Conservation (phyloP, 2,329 filamentous ascomycete genomes). For the Teratosphaeria nubilosa region DNA sequence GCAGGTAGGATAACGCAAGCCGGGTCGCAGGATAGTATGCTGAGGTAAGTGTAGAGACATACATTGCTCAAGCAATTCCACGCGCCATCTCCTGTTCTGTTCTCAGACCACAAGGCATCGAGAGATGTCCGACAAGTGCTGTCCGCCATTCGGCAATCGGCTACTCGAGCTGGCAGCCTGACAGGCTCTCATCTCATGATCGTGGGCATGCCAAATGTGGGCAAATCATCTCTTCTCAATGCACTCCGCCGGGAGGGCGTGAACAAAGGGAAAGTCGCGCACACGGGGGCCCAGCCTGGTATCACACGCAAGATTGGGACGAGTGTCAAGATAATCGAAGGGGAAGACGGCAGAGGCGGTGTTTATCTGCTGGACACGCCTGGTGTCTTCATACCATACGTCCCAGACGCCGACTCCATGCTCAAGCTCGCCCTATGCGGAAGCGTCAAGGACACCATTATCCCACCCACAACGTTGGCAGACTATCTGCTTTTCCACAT, state of each 20-base stretch:
- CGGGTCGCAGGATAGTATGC: background rate
- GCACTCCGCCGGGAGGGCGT: slow-evolving; percentile 63
- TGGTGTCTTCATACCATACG: slow-evolving; percentile 89
- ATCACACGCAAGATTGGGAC: slow-evolving; percentile 77
- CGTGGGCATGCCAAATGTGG: slow-evolving; percentile 96
- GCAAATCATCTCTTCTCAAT: slow-evolving; percentile 92
- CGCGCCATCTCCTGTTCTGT: slow-evolving; percentile 41
- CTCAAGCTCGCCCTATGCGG: slow-evolving; percentile 87
- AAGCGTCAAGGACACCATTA: slow-evolving; percentile 79
- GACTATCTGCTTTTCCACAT: slow-evolving; percentile 85
- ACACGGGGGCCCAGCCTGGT: slow-evolving; percentile 78
- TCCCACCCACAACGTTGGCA: slow-evolving; percentile 66
- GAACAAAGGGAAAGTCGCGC: slow-evolving; percentile 58
- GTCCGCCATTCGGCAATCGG: slow-evolving; percentile 44
- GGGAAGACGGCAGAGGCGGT: slow-evolving; percentile 42
- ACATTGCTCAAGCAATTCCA: slow-evolving; percentile 46
- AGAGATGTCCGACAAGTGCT: slow-evolving; percentile 38
- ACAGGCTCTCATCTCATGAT: slow-evolving; percentile 77
- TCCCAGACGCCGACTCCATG: slow-evolving; percentile 78
- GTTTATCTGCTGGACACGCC: slow-evolving; percentile 88
- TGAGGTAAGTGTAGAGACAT: slow-evolving; percentile 25
- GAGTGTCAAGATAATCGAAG: slow-evolving; percentile 64
- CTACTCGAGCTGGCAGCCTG: slow-evolving; percentile 46
- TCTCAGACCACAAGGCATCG: slow-evolving; percentile 39
- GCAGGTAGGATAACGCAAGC: slow-evolving; percentile 11